These are phyloP conservation scores for Spirogloea muscicola DNA, from an alignment of 139 green algal species.

Conservation along the genomic window DNA sequence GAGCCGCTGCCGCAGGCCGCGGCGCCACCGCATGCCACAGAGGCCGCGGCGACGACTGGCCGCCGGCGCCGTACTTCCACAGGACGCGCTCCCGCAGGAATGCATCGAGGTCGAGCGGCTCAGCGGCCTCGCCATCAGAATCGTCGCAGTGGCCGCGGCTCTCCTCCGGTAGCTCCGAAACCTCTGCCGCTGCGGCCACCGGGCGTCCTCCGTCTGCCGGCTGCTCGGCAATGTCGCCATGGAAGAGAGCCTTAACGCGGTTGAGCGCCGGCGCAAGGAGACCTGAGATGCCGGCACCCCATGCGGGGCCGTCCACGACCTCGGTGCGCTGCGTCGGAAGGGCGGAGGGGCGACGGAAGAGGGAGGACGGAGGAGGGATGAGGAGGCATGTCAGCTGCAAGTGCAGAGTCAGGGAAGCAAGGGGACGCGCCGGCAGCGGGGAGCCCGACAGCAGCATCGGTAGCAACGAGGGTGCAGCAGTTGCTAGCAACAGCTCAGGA, in stretches of 20 bases:
- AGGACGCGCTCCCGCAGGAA: too few species aligned
- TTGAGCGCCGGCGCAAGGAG: constrained; percentile 25
- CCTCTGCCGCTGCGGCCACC: too few species aligned
- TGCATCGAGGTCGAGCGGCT: too few species aligned
- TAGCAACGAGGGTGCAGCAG: background rate
- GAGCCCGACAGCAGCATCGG: background rate
- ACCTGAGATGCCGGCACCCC: constrained; percentile 11
- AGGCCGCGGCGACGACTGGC: too few species aligned
- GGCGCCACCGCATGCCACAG: too few species aligned
- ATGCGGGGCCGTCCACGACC: constrained; percentile 3
- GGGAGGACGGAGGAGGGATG: background rate
- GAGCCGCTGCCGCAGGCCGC: too few species aligned
- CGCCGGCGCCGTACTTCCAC: too few species aligned
- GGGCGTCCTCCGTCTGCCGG: too few species aligned
- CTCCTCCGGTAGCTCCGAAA: too few species aligned
- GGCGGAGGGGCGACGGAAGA: background rate
- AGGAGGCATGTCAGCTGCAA: background rate
- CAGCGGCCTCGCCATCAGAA: too few species aligned
- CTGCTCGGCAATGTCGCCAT: too few species aligned
- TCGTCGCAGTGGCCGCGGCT: too few species aligned
- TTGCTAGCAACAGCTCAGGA: background rate
- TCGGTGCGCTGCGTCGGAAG: constrained; percentile 6
- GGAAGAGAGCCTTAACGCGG: constrained; percentile 19
- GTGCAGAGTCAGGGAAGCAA: background rate
- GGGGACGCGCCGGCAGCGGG: background rate